Conservation (phyloP, 2,329 filamentous ascomycete species). For the Alternaria dauci region DNA sequence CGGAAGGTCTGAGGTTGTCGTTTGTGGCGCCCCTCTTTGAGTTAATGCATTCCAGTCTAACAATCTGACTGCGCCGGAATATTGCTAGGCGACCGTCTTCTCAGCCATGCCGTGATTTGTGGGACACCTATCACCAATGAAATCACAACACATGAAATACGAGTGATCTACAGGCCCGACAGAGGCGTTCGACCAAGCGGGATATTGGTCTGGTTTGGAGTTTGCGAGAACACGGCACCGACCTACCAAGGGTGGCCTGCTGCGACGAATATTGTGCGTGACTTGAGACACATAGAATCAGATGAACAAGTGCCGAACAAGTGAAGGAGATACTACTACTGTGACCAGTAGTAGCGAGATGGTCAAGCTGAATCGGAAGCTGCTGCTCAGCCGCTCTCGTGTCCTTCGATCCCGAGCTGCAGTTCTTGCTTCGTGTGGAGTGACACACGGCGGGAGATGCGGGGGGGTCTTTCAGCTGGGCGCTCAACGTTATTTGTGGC, state of each 20-base stretch:
- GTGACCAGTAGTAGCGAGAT: constrained; percentile 12
- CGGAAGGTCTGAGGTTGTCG: constrained; percentile 25
- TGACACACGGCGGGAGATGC: constrained; percentile 27
- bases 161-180: constrained; percentile 27
- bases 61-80: constrained; percentile 35
- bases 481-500: constrained; percentile 19
- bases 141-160: constrained; percentile 20
- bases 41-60: constrained; percentile 25
- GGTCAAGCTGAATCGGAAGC: constrained; percentile 19
- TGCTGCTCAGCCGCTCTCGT: constrained; percentile 28
- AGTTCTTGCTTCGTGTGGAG: constrained; percentile 25
- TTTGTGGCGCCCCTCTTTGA: constrained; percentile 33
- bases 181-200: constrained; percentile 20
- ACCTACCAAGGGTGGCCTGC: constrained; percentile 18
- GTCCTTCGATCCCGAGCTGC: constrained; percentile 11
- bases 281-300: constrained; percentile 11
- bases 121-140: constrained; percentile 39
- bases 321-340: neutral
- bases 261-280: constrained; percentile 15
- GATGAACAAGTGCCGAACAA: neutral
- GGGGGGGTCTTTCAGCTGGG: constrained; percentile 28
- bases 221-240: constrained; percentile 12
- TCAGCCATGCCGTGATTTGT: constrained; percentile 38
- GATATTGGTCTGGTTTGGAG: neutral
- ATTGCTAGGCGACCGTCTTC: constrained; percentile 29